A percentile compares a stretch with the other conserved stretches of the same genome.
These are phyloP conservation scores for Hemerocallis citrina DNA, from an alignment of 106 monocot genomes.

Conservation along the genomic window DNA sequence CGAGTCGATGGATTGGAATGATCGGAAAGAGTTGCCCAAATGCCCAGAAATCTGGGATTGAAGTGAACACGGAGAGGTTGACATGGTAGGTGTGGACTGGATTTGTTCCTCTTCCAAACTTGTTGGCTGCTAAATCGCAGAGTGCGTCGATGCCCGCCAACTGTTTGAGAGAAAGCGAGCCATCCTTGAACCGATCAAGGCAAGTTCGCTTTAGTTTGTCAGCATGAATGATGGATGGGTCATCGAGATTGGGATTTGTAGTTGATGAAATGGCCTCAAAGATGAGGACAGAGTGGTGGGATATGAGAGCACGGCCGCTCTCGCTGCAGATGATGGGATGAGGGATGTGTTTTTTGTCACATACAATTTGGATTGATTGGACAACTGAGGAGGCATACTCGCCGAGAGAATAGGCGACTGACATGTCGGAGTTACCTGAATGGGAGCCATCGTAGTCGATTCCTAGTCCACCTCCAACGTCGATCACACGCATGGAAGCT, in stretches of 20 bases:
- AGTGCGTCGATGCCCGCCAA: conserved; percentile 64
- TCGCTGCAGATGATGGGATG: conserved; percentile 86
- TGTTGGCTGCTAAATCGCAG: conserved; percentile 50
- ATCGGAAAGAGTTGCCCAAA: conserved; percentile 87
- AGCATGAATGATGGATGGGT: conserved; percentile 21
- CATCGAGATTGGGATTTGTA: neutral
- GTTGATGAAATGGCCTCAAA: conserved; percentile 59
- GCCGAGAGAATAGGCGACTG: conserved; percentile 51
- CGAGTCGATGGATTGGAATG: conserved; percentile 21
- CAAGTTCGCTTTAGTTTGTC: conserved; percentile 59
- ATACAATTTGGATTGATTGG: conserved; percentile 33
- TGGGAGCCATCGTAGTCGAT: conserved; percentile 74
- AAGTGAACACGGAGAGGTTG: conserved; percentile 45
- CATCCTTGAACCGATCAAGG: conserved; percentile 72
- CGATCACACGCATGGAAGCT: conserved; percentile 65
- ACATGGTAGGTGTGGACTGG: conserved; percentile 51
- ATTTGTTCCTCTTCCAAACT: conserved; percentile 14
- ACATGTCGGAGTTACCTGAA: conserved; percentile 66
- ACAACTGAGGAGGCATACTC: conserved; percentile 64
- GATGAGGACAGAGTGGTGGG: conserved; percentile 76
- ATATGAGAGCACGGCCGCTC: conserved; percentile 76
- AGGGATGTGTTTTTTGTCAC: conserved; percentile 46
- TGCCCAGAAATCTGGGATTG: conserved; percentile 74
- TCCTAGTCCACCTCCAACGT: conserved; percentile 75
- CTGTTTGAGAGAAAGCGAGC: conserved; percentile 55